phyloP scores from a whole-genome alignment of 2,329 filamentous ascomycete species.

The Penicillium sp. region DNA sequence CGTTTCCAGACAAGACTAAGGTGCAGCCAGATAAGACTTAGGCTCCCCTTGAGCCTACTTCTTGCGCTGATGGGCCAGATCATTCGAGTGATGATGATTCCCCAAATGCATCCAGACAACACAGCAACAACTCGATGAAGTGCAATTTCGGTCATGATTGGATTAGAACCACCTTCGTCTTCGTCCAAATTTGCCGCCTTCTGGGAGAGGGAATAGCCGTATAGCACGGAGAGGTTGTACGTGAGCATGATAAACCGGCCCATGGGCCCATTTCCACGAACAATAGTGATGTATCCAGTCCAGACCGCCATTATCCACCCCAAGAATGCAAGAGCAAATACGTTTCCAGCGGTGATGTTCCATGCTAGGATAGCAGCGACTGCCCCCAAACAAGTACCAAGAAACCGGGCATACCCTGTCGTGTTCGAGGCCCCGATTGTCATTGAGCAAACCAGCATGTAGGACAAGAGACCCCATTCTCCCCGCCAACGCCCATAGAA shows the following conservation, averaged over 20 bases:
- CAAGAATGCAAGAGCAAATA: conserved; percentile 71
- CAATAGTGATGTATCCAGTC: conserved; percentile 88
- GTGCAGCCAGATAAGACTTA: conserved; percentile 87
- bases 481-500: conserved; percentile 86
- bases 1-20: conserved; percentile 97
- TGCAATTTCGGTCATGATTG: conserved; percentile 83
- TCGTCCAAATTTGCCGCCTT: conserved; percentile 70
- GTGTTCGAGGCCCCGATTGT: conserved; percentile 95
- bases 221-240: conserved; percentile 92
- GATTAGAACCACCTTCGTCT: conserved; percentile 80
- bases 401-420: conserved; percentile 79
- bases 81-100: conserved; percentile 80
- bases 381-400: conserved; percentile 81
- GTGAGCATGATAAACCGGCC: conserved; percentile 92
- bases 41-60: conserved; percentile 80
- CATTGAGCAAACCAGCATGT: conserved; percentile 98
- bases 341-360: conserved; percentile 71
- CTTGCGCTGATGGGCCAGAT: conserved; percentile 94
- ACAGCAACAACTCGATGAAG: conserved; percentile 86
- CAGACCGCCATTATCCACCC: conserved; percentile 78
- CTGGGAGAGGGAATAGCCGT: conserved; percentile 85
- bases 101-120: conserved; percentile 84
- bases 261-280: conserved; percentile 78
- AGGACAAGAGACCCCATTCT: conserved; percentile 94
- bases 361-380: conserved; percentile 72